Base-by-base conservation (phyloP, 768 basidiomycete genomes). In the Aureoboletus auriporus region DNA sequence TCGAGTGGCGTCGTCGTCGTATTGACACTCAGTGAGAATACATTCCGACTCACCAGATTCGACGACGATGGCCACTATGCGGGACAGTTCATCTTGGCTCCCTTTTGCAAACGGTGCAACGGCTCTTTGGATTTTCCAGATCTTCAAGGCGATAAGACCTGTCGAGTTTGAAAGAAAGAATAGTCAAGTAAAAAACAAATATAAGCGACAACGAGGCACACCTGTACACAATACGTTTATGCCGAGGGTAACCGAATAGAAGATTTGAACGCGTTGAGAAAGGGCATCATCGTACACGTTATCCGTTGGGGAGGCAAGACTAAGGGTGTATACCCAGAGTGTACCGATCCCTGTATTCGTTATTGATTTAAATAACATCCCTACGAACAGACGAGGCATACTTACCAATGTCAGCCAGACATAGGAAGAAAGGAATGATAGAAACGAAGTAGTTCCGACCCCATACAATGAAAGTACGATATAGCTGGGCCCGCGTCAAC, bases 381-480 rank as follows among this genome's bases (percentile, higher is more conserved):
- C 11, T 6, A 4, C 8, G 10, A 14, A 20, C 23, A 16, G 38
- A 14, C 30, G 23, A 39, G n/a, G 30, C 9, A 12, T 13, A 27
- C 39, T n/a, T 13, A 40, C 46, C 46, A 13, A 40, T 34, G n/a
- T 47, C 46, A 17, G 46, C 46, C 14, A 47, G 14, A 33, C 40
- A 40, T 4, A 47, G 26, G 8, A 47, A 40, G 23, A 40, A 40
- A 8, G 46, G 46, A 17, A 47, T 17, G 26, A 34, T 0, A 17
- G 31, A 16, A n/a, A 40, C 16, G 27, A 40, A 31, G 33, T 40
- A 40, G 5, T 40, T 47, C 33, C 31, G 30, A 17, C 46, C 23
- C 46, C 46, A 47, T 40, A 47, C 46, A 8, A 47, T n/a, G 31
- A 47, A 47, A 3, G 39, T 26, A 12, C 46, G 46, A 40, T 47